Evolutionary conservation across 495 filamentous ascomycete species (phyloP).

Genomic region (Astrothelium macrocarpum): DNA sequence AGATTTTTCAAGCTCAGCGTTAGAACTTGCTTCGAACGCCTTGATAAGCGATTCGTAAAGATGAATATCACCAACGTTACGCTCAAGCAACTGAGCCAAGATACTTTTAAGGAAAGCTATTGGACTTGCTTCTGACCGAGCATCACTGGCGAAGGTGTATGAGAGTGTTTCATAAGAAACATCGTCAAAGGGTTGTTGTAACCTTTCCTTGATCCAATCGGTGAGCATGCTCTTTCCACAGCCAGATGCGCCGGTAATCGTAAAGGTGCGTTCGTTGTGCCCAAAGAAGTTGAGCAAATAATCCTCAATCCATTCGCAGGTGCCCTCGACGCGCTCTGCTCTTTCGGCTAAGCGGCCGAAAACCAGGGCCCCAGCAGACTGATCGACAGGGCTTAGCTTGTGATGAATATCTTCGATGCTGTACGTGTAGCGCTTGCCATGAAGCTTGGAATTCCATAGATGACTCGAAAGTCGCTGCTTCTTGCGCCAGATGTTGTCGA

Average conservation of each 20-base stretch:
- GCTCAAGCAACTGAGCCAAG: background rate
- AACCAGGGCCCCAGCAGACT: background rate
- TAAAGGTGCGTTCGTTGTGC: background rate
- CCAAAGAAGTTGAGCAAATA: background rate
- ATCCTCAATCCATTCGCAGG: background rate
- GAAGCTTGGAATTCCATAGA: background rate
- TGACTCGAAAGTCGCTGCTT: background rate
- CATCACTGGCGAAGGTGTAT: background rate
- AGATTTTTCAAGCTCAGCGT: background rate
- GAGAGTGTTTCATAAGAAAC: background rate
- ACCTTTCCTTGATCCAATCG: background rate
- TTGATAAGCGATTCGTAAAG: background rate
- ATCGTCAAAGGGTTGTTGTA: background rate
- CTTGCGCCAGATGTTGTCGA: background rate
- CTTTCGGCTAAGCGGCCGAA: background rate
- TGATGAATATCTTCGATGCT: background rate
- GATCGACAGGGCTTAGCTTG: background rate
- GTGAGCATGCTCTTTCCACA: slow-evolving; percentile 4
- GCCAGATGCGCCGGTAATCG: background rate
- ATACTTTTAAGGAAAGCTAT: background rate
- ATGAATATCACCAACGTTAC: background rate
- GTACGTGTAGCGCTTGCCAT: background rate
- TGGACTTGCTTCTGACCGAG: background rate
- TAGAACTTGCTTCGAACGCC: background rate
- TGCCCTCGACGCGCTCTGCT: background rate